Evolutionary conservation across 345 rosid species (phyloP).

Genomic region (thale cress (Arabidopsis thaliana)): TAIR10.1 NC_003074.8:1920501-1921000

Average conservation of each 20-base stretch:
- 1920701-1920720: constrained; percentile 89
- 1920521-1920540: constrained; percentile 37
- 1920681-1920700: constrained; percentile 55
- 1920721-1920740: constrained; percentile 62
- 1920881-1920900: constrained; percentile 58
- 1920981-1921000: constrained; percentile 86
- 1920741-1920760: constrained; percentile 73
- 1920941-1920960: constrained; percentile 55
- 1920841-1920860: constrained; percentile 68
- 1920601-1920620: constrained; percentile 33
- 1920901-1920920: constrained; percentile 58
- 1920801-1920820: constrained; percentile 45
- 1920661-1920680: constrained; percentile 21
- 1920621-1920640: constrained; percentile 35
- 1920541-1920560: constrained; percentile 9
- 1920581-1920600: constrained; percentile 10
- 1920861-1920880: constrained; percentile 67
- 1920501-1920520: constrained; percentile 27
- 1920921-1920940: constrained; percentile 69
- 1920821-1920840: constrained; percentile 40
- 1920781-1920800: constrained; percentile 63
- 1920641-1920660: constrained; percentile 14
- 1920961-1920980: constrained; percentile 52
- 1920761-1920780: constrained; percentile 74
- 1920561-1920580: constrained; percentile 13